Evolutionary conservation across 2,329 filamentous ascomycete genomes (phyloP).

Genomic region (Mycosphaerella sp.): DNA sequence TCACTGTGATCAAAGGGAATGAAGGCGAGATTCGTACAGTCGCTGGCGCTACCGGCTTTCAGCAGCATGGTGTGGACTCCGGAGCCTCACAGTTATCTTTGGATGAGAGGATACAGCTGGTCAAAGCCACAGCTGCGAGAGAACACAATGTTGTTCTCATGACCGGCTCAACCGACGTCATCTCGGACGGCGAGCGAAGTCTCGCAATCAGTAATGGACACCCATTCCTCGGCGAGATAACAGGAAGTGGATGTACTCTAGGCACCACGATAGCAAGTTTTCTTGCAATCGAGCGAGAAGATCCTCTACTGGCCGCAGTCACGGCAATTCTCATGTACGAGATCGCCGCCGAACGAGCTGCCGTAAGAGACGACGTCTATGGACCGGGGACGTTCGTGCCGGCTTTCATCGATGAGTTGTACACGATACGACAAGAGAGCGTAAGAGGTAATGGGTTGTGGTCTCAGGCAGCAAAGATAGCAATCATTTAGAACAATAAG

Average conservation of each 20-base stretch:
- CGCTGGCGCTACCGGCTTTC: conserved; percentile 48
- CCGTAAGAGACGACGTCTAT: conserved; percentile 52
- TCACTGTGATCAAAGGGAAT: conserved; percentile 90
- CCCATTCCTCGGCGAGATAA: conserved; percentile 60
- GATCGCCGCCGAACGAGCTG: conserved; percentile 65
- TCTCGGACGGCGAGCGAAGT: conserved; percentile 66
- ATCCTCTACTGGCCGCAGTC: conserved; percentile 66
- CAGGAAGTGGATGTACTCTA: conserved; percentile 72
- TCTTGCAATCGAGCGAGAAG: conserved; percentile 55
- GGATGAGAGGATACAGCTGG: conserved; percentile 55
- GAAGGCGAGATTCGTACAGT: conserved; percentile 78
- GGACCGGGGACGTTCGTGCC: conserved; percentile 85
- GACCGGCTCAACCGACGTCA: conserved; percentile 70
- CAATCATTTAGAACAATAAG: conserved; percentile 28
- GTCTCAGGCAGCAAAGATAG: conserved; percentile 48
- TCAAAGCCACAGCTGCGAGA: conserved; percentile 58
- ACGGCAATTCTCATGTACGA: conserved; percentile 73
- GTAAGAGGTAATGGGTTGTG: conserved; percentile 45
- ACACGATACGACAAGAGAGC: conserved; percentile 44
- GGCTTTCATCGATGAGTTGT: conserved; percentile 70
- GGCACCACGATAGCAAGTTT: conserved; percentile 75
- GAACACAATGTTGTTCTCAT: conserved; percentile 70
- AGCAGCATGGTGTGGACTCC: conserved; percentile 80
- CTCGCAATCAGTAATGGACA: conserved; percentile 72
- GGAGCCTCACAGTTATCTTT: conserved; percentile 49